Conservation (phyloP, 2,329 filamentous ascomycete species). For the Penicillium corylophilum region DNA sequence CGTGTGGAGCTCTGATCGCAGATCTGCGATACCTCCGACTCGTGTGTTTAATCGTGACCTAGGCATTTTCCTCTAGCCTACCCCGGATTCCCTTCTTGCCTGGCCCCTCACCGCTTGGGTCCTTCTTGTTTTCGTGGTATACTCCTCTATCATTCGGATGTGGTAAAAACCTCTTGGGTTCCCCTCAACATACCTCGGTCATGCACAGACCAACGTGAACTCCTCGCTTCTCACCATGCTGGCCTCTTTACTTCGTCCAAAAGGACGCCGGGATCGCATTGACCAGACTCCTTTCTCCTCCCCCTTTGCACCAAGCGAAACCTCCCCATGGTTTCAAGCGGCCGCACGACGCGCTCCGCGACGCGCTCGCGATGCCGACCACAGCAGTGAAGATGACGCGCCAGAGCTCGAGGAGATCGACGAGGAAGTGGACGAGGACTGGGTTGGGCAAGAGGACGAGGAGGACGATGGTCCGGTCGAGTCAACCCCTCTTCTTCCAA, state of each 20-base stretch:
- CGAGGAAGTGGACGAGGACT: conserved; percentile 38
- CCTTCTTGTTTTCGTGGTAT: no score
- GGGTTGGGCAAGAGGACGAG: conserved; percentile 29
- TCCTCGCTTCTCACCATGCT: conserved; percentile 15
- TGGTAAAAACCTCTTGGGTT: neutral
- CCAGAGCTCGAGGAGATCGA: conserved; percentile 34
- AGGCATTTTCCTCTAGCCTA: neutral
- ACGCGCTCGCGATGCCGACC: conserved; percentile 8
- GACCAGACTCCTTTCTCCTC: conserved; percentile 19
- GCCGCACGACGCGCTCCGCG: conserved; percentile 7
- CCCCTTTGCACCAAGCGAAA: conserved; percentile 8
- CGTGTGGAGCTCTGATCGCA: conserved; percentile 2
- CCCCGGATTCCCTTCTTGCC: neutral
- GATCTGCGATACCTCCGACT: conserved; percentile 6
- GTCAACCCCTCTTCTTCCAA: conserved; percentile 63
- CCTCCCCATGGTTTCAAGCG: conserved; percentile 18
- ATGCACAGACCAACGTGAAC: conserved; percentile 7
- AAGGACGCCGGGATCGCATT: conserved; percentile 14
- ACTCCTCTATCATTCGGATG: neutral
- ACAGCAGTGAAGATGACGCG: conserved; percentile 13
- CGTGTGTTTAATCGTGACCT: conserved; percentile 1
- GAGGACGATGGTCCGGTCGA: conserved; percentile 45
- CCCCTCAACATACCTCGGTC: neutral
- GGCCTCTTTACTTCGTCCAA: conserved; percentile 23
- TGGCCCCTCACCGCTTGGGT: neutral